Base-by-base conservation (phyloP, 1,139 yeast species). In the Arxiozyma bovina region DNA sequence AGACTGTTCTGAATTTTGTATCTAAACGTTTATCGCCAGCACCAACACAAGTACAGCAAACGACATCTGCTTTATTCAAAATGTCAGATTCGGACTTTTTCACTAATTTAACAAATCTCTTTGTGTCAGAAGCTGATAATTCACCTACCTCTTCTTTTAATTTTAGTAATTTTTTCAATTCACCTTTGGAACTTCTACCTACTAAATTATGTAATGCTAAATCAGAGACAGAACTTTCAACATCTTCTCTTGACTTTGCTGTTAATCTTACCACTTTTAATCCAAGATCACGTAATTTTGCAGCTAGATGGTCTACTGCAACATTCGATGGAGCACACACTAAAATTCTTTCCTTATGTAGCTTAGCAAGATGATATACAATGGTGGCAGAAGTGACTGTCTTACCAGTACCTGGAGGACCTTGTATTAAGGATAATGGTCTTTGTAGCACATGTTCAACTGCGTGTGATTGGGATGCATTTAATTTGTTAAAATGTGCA, bases 271-370 rank as follows among this genome's bases (percentile, higher is more conserved):
- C 87, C 43, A 89, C 96, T 22, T 81, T 81, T 53, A 91, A 70
- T 0, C 96, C 96, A 42, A 88, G 70, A 12, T 70, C 66, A 54
- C 81, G 78, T 55, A 90, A 74, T 63, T 90, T 85, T 9, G 78
- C 79, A 1, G 96, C 90, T 55, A 91, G 76, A 72, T 91, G 96
- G 69, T 91, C 97, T 46, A 88, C 96, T 0, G 97, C 97, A 54
- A 91, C 93, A 70, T 91, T 91, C 22, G 96, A 89, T 18, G 97
- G 96, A 1, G 97, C 97, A 75, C 96, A 89, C 2, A 90, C 97
- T 51, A 91, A 75, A 8, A 90, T 82, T 56, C 77, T 76, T 55
- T 79, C 78, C 55, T 77, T 75, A 61, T 80, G 80, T 58, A 83
- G 66, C 55, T 80, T 79, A 2, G 82, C 77, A 57, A 90, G 73